phyloP scores from a whole-genome alignment of 2,329 filamentous ascomycete genomes.

The Aspergillus viridinutans region DNA sequence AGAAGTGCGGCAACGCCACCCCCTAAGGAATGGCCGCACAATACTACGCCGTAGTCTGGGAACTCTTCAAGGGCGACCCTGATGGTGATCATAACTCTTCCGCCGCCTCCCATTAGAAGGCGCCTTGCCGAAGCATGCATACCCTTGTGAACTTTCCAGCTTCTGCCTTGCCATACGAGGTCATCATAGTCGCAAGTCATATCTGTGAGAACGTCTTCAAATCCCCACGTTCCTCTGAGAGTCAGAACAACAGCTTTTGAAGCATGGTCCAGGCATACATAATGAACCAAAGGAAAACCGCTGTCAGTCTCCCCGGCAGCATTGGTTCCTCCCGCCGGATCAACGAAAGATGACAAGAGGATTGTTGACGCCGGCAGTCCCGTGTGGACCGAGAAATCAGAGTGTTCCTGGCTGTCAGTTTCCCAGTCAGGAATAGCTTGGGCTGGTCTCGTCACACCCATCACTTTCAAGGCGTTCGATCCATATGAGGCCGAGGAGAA shows the following conservation, averaged over 20 bases:
- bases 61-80: constrained; percentile 63
- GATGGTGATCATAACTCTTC: constrained; percentile 62
- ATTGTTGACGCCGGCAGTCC: constrained; percentile 45
- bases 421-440: constrained; percentile 27
- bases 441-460: constrained; percentile 38
- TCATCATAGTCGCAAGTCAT: constrained; percentile 71
- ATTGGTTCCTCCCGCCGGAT: constrained; percentile 64
- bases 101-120: constrained; percentile 63
- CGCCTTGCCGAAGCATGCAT: constrained; percentile 67
- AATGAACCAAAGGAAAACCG: constrained; percentile 68
- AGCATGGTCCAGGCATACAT: constrained; percentile 66
- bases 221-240: constrained; percentile 67
- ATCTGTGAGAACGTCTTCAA: constrained; percentile 69
- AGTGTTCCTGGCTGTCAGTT: constrained; percentile 41
- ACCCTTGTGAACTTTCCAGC: constrained; percentile 69
- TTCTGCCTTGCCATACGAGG: constrained; percentile 53
- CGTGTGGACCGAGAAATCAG: constrained; percentile 43
- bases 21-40: constrained; percentile 66
- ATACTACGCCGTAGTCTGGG: constrained; percentile 64
- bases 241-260: constrained; percentile 69
- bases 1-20: constrained; percentile 67
- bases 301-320: constrained; percentile 61
- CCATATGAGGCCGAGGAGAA: constrained; percentile 48
- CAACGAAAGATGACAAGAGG: constrained; percentile 66
- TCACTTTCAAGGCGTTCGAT: constrained; percentile 44